These are phyloP conservation scores for Kwoniella sp. DNA, from an alignment of 768 basidiomycete genomes.

Conservation along the genomic window DNA sequence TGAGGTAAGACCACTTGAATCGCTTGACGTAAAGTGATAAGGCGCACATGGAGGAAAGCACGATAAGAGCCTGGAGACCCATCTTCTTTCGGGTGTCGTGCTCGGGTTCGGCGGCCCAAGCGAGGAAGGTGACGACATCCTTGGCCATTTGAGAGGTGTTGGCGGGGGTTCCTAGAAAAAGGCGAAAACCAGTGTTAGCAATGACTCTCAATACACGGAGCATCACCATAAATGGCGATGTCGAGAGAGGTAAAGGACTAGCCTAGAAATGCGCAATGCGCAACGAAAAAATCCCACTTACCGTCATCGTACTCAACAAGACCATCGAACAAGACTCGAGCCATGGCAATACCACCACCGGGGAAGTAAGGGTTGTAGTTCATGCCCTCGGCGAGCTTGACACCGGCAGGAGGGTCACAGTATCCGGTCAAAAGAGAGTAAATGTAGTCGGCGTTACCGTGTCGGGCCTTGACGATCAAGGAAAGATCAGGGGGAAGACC, in stretches of 20 bases:
- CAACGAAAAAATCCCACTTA: conserved; percentile 58
- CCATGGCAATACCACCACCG: conserved; percentile 95
- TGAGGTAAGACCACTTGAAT: conserved; percentile 90
- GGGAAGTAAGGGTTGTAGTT: conserved; percentile 95
- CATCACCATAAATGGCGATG: too few species aligned
- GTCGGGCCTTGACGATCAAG: conserved; percentile 96
- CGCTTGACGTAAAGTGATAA: conserved; percentile 87
- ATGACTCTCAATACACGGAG: too few species aligned
- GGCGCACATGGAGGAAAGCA: conserved; percentile 81
- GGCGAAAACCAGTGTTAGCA: neutral
- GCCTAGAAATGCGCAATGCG: too few species aligned
- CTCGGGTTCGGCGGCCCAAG: conserved; percentile 97
- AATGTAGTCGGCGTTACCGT: conserved; percentile 94
- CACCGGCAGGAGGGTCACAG: conserved; percentile 82
- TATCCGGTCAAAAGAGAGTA: conserved; percentile 97
- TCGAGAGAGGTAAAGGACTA: too few species aligned
- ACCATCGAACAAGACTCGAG: conserved; percentile 91
- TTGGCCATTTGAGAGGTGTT: conserved; percentile 99
- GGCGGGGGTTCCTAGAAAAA: conserved; percentile 76
- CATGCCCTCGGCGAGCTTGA: conserved; percentile 72
- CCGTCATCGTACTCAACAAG: conserved; percentile 96
- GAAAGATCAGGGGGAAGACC: conserved; percentile 96
- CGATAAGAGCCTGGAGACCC: conserved; percentile 82
- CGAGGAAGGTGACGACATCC: conserved; percentile 92
- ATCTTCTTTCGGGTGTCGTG: conserved; percentile 97